Conservation (phyloP, 1,284 basidiomycete genomes). For the Agroathelia rolfsii region DNA sequence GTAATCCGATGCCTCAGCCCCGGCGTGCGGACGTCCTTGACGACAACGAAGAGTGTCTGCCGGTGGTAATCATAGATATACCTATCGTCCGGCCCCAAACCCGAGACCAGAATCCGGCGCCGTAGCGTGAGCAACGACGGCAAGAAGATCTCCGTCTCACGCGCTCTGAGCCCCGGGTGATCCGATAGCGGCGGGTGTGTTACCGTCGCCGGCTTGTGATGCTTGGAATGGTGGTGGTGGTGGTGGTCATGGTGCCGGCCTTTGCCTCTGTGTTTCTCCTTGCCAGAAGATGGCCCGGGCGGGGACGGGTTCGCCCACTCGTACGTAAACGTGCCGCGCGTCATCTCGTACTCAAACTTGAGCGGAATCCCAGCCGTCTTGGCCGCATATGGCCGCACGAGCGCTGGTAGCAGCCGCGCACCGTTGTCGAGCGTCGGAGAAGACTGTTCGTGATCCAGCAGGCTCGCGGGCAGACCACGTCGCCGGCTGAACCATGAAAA, state of each 20-base stretch:
- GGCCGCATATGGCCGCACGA: slow-evolving; percentile 75
- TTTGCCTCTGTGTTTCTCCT: slow-evolving; percentile 13
- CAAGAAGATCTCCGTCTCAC: slow-evolving; percentile 74
- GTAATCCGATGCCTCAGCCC: slow-evolving; percentile 36
- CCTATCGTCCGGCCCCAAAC: slow-evolving; percentile 36
- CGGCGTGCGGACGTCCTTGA: slow-evolving; percentile 31
- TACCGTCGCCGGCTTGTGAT: slow-evolving; percentile 18
- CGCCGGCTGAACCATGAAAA: slow-evolving; percentile 83
- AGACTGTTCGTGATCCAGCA: slow-evolving; percentile 45
- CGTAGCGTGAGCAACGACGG: slow-evolving; percentile 53
- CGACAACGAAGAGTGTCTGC: slow-evolving; percentile 61
- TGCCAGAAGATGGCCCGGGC: slow-evolving; percentile 3
- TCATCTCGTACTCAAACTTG: slow-evolving; percentile 62
- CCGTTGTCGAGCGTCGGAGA: slow-evolving; percentile 69
- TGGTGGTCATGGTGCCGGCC: too few relatives aligned
- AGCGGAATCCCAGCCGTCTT: slow-evolving; percentile 69
- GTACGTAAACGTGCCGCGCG: slow-evolving; percentile 50
- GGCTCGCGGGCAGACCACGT: slow-evolving; percentile 41
- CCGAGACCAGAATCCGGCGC: slow-evolving; percentile 46
- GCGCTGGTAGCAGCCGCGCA: slow-evolving; percentile 62
- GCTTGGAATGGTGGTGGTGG: slow-evolving; percentile 4
- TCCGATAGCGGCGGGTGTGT: slow-evolving; percentile 27
- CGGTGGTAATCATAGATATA: slow-evolving; percentile 45
- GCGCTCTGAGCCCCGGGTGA: slow-evolving; percentile 31
- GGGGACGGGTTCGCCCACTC: slow-evolving; percentile 43